These are phyloP conservation scores for Pythium phragmiticola DNA, from an alignment of 352 stramenopile genomes.

Conservation along the genomic window DNA sequence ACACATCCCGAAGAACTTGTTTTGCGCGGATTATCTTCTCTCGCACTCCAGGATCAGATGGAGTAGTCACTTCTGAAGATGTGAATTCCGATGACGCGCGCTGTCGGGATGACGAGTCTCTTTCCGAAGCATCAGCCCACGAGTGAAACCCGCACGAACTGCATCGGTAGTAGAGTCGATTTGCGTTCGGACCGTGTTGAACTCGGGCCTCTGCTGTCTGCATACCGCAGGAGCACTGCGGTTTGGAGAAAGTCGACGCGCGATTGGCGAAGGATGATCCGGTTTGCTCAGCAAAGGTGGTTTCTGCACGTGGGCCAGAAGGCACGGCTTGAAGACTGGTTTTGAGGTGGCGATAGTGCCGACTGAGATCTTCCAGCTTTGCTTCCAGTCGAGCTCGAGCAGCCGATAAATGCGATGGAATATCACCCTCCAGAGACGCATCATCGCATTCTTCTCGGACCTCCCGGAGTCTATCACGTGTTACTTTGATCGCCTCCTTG, in stretches of 20 bases:
- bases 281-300: neutral
- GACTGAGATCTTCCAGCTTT: constrained; percentile 59
- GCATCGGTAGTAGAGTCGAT: constrained; percentile 70
- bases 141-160: constrained; percentile 75
- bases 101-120: neutral
- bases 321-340: neutral
- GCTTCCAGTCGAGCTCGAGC: constrained; percentile 47
- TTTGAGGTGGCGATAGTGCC: constrained; percentile 60
- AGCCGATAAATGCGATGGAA: constrained; percentile 51
- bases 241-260: constrained; percentile 15
- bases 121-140: constrained; percentile 46
- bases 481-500: constrained; percentile 52
- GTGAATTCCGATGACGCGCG: constrained; percentile 13
- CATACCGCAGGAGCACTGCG: constrained; percentile 64
- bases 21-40: constrained; percentile 74
- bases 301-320: neutral
- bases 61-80: constrained; percentile 10
- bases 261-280: constrained; percentile 2
- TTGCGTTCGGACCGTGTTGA: constrained; percentile 65
- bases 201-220: constrained; percentile 54
- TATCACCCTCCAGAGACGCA: constrained; percentile 72
- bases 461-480: constrained; percentile 55
- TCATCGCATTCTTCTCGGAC: constrained; percentile 83
- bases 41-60: constrained; percentile 44
- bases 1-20: constrained; percentile 84